These are phyloP conservation scores for Alternaria alternata DNA, from an alignment of 2,329 filamentous ascomycete genomes.

Conservation along the genomic window DNA sequence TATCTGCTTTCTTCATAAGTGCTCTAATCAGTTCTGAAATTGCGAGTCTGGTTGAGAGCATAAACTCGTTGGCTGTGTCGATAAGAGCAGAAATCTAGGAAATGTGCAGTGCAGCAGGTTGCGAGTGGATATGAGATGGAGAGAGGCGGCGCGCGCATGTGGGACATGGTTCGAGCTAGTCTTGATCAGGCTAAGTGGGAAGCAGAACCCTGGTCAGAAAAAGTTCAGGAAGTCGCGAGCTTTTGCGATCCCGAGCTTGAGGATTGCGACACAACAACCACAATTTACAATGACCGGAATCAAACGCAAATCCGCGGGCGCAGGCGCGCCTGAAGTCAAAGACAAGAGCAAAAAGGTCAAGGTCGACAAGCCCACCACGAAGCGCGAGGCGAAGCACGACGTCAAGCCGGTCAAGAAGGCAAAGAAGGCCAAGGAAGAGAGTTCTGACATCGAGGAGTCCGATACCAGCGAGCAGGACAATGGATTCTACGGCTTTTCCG, in stretches of 20 bases:
- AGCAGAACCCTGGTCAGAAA: conserved; percentile 29
- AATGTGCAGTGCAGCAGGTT: not conserved
- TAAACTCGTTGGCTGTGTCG: not conserved
- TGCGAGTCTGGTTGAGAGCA: not conserved
- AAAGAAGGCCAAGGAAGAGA: conserved; percentile 40
- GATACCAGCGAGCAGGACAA: conserved; percentile 49
- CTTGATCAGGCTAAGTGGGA: conserved; percentile 7
- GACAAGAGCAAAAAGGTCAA: conserved; percentile 51
- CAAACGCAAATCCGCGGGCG: conserved; percentile 42
- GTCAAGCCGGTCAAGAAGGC: conserved; percentile 39
- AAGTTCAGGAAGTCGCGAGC: conserved; percentile 33
- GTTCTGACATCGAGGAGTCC: conserved; percentile 43
- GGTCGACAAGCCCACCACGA: conserved; percentile 43
- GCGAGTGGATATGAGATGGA: not conserved
- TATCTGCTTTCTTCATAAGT: not conserved
- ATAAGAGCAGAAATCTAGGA: no score
- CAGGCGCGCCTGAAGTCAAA: conserved; percentile 29
- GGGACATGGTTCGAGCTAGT: conserved; percentile 1
- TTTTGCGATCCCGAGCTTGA: conserved; percentile 19
- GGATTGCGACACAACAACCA: conserved; percentile 14
- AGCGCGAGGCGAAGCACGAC: conserved; percentile 36
- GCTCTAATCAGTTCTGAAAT: not conserved
- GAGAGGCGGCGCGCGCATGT: not conserved
- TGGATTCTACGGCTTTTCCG: conserved; percentile 48
- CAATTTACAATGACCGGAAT: conserved; percentile 43